Percentiles rank a stretch among this genome's conserved stretches.
Evolutionary conservation across 78 protist species (phyloP).

Genomic region (Chrysochromulina parva): DNA sequence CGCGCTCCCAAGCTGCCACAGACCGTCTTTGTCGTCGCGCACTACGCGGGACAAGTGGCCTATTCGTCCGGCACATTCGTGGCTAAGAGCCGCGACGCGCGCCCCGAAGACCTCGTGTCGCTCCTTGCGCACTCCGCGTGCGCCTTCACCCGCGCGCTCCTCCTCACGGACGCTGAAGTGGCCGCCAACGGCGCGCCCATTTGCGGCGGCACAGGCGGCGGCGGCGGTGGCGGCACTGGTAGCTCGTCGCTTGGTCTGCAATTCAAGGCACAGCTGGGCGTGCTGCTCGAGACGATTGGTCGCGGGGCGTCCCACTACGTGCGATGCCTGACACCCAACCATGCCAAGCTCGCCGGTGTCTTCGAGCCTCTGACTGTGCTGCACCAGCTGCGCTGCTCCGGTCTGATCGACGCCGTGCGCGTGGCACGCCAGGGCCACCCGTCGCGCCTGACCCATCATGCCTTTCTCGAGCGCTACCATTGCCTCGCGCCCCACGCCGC

Average conservation of each 20-base stretch:
- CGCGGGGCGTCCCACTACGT: conserved; percentile 4
- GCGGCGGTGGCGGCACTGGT: background rate
- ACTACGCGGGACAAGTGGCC: conserved; percentile 61
- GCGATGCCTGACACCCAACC: conserved; percentile 44
- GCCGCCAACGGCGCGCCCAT: background rate
- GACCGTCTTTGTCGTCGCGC: conserved; percentile 4
- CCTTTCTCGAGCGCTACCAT: conserved; percentile 61
- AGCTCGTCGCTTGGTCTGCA: background rate
- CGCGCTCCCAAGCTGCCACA: background rate
- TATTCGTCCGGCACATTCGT: conserved; percentile 29
- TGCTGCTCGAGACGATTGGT: background rate
- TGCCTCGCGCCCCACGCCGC: background rate
- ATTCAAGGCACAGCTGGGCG: conserved; percentile 11
- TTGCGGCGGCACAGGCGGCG: background rate
- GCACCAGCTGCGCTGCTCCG: conserved; percentile 85
- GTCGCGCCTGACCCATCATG: conserved; percentile 60
- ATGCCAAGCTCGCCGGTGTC: background rate
- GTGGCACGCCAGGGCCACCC: conserved; percentile 85
- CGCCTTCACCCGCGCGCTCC: background rate
- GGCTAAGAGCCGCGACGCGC: background rate
- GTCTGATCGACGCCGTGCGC: conserved; percentile 89
- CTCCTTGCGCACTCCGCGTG: background rate
- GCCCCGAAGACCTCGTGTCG: background rate
- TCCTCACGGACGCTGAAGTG: background rate
- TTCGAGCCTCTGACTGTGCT: background rate